Percentiles rank a stretch among this genome's conserved stretches.
Evolutionary conservation across 176 grass and related monocot genomes (phyloP).

Genomic region (Phragmites australis): DNA sequence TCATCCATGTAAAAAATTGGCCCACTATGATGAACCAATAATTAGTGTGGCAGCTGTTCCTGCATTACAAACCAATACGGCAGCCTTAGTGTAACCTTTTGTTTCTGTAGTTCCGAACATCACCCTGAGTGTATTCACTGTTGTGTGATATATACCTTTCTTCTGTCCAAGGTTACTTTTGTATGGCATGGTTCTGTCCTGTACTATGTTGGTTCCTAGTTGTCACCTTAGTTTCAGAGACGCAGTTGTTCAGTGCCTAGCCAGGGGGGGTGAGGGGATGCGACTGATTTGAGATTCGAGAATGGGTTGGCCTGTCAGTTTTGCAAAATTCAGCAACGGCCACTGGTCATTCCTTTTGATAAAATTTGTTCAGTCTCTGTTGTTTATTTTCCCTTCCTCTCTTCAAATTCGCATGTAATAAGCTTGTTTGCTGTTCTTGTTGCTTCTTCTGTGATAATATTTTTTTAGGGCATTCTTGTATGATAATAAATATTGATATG

Average conservation of each 20-base stretch:
- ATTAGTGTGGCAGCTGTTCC: background rate
- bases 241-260: no score
- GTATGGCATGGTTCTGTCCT: background rate
- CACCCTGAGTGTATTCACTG: background rate
- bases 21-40: background rate
- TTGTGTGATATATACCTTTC: background rate
- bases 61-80: background rate
- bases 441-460: background rate
- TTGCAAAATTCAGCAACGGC: no score
- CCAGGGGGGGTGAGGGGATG: no score
- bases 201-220: background rate
- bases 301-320: background rate
- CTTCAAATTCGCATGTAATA: no score
- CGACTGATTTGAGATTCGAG: background rate
- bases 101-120: background rate
- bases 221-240: no score
- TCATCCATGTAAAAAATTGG: slow-evolving; percentile 10
- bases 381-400: no score
- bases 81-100: background rate
- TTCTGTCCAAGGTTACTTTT: background rate
- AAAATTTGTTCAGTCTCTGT: no score
- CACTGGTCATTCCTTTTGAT: no score
- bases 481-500: background rate
- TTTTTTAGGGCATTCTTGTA: no score
- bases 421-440: background rate